These are phyloP conservation scores for Kluyveromyces sp. DNA, from an alignment of 1,139 yeast species.

Conservation along the genomic window DNA sequence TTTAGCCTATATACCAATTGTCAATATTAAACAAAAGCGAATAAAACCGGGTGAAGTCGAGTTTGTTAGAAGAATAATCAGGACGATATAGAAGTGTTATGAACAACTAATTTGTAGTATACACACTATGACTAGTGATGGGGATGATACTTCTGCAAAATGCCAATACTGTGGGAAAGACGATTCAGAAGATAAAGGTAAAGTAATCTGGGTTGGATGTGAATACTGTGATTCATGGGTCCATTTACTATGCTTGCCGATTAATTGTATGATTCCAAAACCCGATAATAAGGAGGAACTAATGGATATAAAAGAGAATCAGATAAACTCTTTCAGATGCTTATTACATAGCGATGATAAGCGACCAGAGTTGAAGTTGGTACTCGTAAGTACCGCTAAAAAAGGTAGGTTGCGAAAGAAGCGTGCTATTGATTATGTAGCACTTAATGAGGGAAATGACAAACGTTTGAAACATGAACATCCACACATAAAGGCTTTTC, in stretches of 20 bases:
- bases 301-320: constrained; percentile 9
- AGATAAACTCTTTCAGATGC: constrained; percentile 14
- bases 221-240: constrained; percentile 19
- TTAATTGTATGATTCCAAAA: constrained; percentile 9
- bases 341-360: constrained; percentile 9
- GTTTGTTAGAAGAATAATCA: background rate
- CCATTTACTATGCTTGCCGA: constrained; percentile 17
- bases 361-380: constrained; percentile 6
- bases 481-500: constrained; percentile 45
- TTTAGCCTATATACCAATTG: no score
- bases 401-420: constrained; percentile 24
- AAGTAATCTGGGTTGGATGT: constrained; percentile 18
- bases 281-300: constrained; percentile 3
- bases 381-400: background rate
- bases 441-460: constrained; percentile 67
- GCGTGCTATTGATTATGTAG: constrained; percentile 63
- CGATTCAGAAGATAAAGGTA: background rate
- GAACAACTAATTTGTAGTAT: no score
- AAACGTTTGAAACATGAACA: constrained; percentile 52
- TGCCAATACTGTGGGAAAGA: constrained; percentile 2
- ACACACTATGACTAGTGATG: background rate
- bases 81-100: no score
- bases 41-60: background rate
- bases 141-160: background rate
- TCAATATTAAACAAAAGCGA: no score